A percentile compares a stretch with the other conserved stretches of the same genome.
Conservation (phyloP, 2,329 filamentous ascomycete species). For the Clarireedia sp. region DNA sequence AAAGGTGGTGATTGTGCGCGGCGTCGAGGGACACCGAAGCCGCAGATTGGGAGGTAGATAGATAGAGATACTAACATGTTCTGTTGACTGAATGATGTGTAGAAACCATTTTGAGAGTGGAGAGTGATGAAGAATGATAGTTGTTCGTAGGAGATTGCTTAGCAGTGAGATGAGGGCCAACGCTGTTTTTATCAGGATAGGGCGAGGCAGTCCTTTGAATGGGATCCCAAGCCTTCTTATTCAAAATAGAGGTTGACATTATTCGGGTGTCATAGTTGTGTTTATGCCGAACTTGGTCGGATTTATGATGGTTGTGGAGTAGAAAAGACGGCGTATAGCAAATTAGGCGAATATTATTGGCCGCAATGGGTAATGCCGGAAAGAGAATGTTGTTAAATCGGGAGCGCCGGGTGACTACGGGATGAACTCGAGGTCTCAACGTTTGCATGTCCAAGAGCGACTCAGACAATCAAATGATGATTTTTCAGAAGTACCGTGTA, state of each 20-base stretch:
- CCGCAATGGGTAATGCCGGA: constrained; percentile 10
- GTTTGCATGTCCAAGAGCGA: neutral
- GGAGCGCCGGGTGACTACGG: constrained; percentile 6
- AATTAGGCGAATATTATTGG: constrained; percentile 8
- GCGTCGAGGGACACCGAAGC: neutral
- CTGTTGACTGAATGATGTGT: constrained; percentile 40
- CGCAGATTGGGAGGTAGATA: constrained; percentile 22
- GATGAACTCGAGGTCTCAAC: constrained; percentile 1
- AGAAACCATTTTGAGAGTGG: constrained; percentile 21
- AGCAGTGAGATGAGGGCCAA: constrained; percentile 22
- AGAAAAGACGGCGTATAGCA: constrained; percentile 3
- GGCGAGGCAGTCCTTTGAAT: constrained; percentile 24
- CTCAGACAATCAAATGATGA: neutral
- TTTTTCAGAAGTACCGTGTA: neutral
- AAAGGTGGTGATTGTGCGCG: too few species aligned
- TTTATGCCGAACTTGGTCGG: constrained; percentile 7
- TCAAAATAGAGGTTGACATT: constrained; percentile 3
- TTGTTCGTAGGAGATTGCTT: constrained; percentile 20
- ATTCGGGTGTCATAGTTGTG: constrained; percentile 1
- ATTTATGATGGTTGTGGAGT: constrained; percentile 5
- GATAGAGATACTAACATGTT: constrained; percentile 42
- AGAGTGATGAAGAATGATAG: constrained; percentile 24
- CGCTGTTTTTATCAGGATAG: constrained; percentile 22
- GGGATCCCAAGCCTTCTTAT: constrained; percentile 18
- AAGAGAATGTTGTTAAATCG: constrained; percentile 1